Base-by-base conservation (phyloP, 2,329 filamentous ascomycete species). In the Cladosporium sphaerospermum region DNA sequence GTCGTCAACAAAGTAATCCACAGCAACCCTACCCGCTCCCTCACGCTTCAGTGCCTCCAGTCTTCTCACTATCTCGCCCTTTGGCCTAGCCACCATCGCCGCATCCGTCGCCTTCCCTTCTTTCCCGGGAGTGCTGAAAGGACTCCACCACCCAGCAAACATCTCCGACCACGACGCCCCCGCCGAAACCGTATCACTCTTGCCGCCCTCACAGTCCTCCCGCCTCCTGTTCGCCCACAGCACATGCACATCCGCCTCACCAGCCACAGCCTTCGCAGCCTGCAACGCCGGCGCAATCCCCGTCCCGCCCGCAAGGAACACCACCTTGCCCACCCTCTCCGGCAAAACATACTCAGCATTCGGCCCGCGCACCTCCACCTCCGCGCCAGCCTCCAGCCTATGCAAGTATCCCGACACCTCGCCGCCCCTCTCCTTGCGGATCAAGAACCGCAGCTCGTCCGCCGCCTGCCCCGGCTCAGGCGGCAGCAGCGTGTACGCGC, bases 251-350 rank as follows among this genome's bases (percentile, higher is more conserved):
- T 59, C 53, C 59, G 54, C 73, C 64, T 59, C 67, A 60, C 55
- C 71, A 9, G 92, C 69, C 8, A 66, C 18, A 0, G 81, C 80
- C 56, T 83, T 73, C 1, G 84, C 88, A 39, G 86, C 81, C 71
- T 97, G 92, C 68, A 97, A 71, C 7, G 91, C 93, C 0, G 92
- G 89, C 13, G 89, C 90, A 61, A 99, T 87, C 1, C 93, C 92
- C 0, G 93, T 99, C 0, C 93, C 93, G 2, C 91, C 93, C 1
- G 91, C 93, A 18, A 97, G 73, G 64, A 97, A 96, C 2, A 96
- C 75, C 2, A 96, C 76, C 55, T 79, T 74, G 46, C 73, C 69
- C 23, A 80, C 75, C 53, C 78, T 69, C 16, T 65, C 64, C 4
- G 81, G 78, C 6, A 86, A 68, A 18, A 74, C 69, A 45, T 62